A percentile compares a stretch with the other conserved stretches of the same genome.
Evolutionary conservation across 352 stramenopile genomes (phyloP).

Genomic region (Pilasporangium apinafurcum): DNA sequence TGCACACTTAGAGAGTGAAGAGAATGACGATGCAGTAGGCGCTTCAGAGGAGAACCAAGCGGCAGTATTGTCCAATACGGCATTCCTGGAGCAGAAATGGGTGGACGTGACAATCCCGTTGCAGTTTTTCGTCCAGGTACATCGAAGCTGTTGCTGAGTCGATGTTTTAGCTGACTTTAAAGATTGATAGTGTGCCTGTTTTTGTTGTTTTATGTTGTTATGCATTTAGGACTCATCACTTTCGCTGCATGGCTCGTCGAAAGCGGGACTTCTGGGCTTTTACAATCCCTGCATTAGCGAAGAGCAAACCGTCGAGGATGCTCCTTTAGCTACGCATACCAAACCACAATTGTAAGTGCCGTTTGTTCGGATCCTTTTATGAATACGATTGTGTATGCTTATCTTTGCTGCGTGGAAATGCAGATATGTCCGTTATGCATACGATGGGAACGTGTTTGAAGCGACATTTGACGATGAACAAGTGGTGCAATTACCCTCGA

Average conservation of each 20-base stretch:
- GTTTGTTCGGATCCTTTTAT: background rate
- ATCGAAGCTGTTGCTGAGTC: background rate
- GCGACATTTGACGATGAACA: constrained; percentile 76
- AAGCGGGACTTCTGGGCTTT: constrained; percentile 67
- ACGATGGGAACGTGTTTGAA: constrained; percentile 68
- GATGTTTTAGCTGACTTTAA: background rate
- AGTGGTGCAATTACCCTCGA: constrained; percentile 61
- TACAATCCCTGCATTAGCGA: constrained; percentile 72
- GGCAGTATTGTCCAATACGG: background rate
- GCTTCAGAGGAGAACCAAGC: constrained; percentile 12
- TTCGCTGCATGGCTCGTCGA: constrained; percentile 44
- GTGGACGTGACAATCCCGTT: constrained; percentile 75
- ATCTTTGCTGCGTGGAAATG: background rate
- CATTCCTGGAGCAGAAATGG: constrained; percentile 39
- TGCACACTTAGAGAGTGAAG: constrained; percentile 14
- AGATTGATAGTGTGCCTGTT: too few species aligned
- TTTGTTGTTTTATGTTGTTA: constrained; percentile 1
- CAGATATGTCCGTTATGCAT: constrained; percentile 77
- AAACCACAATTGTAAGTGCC: constrained; percentile 55
- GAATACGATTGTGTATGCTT: constrained; percentile 1
- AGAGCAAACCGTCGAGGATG: constrained; percentile 33
- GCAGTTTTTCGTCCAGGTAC: constrained; percentile 76
- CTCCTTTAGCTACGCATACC: constrained; percentile 4
- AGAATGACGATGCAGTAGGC: constrained; percentile 5
- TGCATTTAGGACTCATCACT: constrained; percentile 43